A percentile compares a stretch with the other conserved stretches of the same genome.
Evolutionary conservation across 345 rosid genomes (phyloP).

Genomic region (Eucalyptus pauciflora): DNA sequence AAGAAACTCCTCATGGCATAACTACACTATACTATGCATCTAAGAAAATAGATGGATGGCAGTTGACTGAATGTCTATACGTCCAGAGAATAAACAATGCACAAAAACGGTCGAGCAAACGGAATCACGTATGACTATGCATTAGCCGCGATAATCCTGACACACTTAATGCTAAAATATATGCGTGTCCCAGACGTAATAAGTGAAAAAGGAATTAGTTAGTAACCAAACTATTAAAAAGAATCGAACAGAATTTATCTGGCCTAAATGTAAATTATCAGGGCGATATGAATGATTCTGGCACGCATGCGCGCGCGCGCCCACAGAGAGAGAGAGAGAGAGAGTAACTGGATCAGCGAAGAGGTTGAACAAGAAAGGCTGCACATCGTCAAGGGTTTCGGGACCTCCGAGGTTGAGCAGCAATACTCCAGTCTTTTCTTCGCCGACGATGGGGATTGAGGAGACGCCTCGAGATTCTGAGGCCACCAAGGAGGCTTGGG

Average conservation of each 20-base stretch:
- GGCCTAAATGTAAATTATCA: not conserved
- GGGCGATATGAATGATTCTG: not conserved
- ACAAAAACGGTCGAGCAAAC: not conserved
- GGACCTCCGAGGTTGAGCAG: slow-evolving; percentile 98
- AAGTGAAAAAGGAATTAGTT: not conserved
- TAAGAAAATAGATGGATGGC: not conserved
- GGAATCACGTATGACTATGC: not conserved
- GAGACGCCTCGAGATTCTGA: slow-evolving; percentile 33
- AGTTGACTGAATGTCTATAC: not conserved
- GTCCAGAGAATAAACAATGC: not conserved
- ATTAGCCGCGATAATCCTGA: not conserved
- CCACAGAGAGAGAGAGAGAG: too few species aligned
- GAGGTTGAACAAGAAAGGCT: slow-evolving; percentile 95
- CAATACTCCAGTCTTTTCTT: slow-evolving; percentile 71
- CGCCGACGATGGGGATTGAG: slow-evolving; percentile 19
- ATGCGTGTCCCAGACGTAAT: not conserved
- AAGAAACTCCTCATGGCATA: not conserved
- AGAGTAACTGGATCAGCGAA: slow-evolving; percentile 84
- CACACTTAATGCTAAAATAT: not conserved
- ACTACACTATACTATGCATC: not conserved
- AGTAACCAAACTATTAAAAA: not conserved
- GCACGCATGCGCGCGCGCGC: not conserved
- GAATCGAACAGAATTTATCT: not conserved
- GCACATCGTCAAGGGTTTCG: slow-evolving; percentile 94
- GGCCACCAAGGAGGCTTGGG: slow-evolving; percentile 49